Percentiles rank a stretch among this genome's conserved stretches.
These are phyloP conservation scores for Lepidium aucheri DNA, from an alignment of 345 rosid genomes.

Conservation along the genomic window DNA sequence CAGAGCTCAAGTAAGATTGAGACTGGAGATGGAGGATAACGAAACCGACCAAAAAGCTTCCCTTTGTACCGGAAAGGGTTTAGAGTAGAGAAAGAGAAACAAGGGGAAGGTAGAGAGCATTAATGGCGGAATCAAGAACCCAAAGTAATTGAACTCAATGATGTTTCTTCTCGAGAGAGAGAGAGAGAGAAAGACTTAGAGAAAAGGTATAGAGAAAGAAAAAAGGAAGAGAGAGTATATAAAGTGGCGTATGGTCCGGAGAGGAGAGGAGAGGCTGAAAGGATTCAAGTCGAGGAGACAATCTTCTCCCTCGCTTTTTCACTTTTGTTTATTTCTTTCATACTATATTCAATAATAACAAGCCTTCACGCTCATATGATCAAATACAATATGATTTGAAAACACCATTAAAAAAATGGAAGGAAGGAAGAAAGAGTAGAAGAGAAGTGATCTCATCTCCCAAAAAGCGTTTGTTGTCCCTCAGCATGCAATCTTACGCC, in stretches of 20 bases:
- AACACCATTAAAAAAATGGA: not conserved
- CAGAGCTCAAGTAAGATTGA: not conserved
- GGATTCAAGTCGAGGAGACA: constrained; percentile 2
- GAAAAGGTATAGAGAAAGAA: not conserved
- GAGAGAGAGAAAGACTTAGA: not conserved
- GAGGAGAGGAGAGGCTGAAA: not conserved
- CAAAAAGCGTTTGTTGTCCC: constrained; percentile 25
- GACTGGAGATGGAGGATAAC: not conserved
- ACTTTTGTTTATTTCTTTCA: not conserved
- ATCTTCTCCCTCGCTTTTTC: constrained; percentile 1
- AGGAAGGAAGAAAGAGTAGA: constrained; percentile 15
- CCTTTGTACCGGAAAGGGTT: not conserved
- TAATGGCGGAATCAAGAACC: constrained; percentile 4
- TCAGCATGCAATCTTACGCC: constrained; percentile 19
- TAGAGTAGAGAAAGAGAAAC: not conserved
- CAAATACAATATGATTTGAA: not conserved
- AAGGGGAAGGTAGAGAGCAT: not conserved
- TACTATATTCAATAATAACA: not conserved
- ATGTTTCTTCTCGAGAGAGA: not conserved
- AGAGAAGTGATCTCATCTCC: constrained; percentile 13
- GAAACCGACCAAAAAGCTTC: not conserved
- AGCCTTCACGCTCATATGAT: constrained; percentile 3
- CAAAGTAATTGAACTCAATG: not conserved
- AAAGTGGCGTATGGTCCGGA: not conserved
- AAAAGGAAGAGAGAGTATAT: not conserved